Evolutionary conservation across 208 protist genomes (phyloP).

Genomic region (Crithidia bombi): DNA sequence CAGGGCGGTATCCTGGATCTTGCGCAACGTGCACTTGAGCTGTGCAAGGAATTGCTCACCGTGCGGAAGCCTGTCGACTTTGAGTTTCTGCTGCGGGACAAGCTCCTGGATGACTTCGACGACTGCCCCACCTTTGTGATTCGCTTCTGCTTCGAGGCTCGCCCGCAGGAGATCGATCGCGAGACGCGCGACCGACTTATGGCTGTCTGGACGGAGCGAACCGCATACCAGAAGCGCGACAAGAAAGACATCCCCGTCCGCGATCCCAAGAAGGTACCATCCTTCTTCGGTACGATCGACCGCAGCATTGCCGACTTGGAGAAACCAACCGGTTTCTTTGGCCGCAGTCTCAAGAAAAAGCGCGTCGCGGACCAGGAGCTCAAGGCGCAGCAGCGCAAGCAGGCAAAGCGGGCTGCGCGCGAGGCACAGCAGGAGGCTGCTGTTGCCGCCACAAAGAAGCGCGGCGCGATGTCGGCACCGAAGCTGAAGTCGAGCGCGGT

Average conservation of each 20-base stretch:
- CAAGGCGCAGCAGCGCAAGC: slow-evolving; percentile 57
- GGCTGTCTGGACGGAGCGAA: slow-evolving; percentile 68
- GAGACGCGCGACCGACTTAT: slow-evolving; percentile 70
- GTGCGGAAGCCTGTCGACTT: slow-evolving; percentile 79
- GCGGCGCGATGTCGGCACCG: slow-evolving; percentile 9
- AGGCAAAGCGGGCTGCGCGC: slow-evolving; percentile 51
- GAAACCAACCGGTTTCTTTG: slow-evolving; percentile 62
- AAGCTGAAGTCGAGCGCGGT: slow-evolving; percentile 32
- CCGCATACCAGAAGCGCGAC: slow-evolving; percentile 79
- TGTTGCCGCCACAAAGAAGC: slow-evolving; percentile 34
- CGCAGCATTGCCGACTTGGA: slow-evolving; percentile 69
- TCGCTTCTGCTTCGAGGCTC: slow-evolving; percentile 68
- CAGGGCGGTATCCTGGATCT: slow-evolving; percentile 60
- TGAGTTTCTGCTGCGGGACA: slow-evolving; percentile 71
- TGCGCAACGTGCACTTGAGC: slow-evolving; percentile 56
- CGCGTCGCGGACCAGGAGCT: slow-evolving; percentile 54
- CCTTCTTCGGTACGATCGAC: slow-evolving; percentile 75
- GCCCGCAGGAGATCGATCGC: slow-evolving; percentile 61
- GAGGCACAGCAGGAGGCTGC: slow-evolving; percentile 54
- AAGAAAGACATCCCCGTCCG: slow-evolving; percentile 66
- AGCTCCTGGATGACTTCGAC: slow-evolving; percentile 83
- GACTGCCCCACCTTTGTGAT: slow-evolving; percentile 89
- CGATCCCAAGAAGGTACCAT: slow-evolving; percentile 64
- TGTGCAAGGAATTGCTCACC: slow-evolving; percentile 62
- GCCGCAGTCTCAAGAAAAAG: slow-evolving; percentile 74